Base-by-base conservation (phyloP, 768 basidiomycete species). In the Boletus rex-veris region DNA sequence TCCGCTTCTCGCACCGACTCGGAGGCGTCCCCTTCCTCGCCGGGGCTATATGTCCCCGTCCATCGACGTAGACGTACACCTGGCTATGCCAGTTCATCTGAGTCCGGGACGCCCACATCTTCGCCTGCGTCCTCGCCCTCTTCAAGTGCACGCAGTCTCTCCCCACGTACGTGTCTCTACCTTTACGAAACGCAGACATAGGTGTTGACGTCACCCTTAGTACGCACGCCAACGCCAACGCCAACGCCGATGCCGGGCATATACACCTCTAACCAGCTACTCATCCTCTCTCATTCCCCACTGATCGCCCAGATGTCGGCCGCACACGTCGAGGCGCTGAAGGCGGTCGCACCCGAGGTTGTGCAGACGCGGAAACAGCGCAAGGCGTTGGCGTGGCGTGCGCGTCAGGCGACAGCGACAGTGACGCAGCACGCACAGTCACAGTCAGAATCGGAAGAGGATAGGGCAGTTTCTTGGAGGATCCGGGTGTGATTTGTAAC, bases 41-140 rank as follows among this genome's bases (percentile, higher is more conserved):
- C 58, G 33, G 31, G 16, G 8, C 63, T 73, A 30, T 79, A 79
- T 50, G 48, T 78, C 36, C 77, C 78, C 24, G 53, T 78, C 0
- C 76, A 79, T 14, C 33, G 33, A 11, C 33, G 33, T 47, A 73
- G 67, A 56, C 73, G 77, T 31, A 45, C 50, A 1, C 60, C 14
- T 14, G 33, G 33, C 7, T 28, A 28, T 28, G 28, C 31, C 43
- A 49, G 59, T 18, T 54, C 18, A 28, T 33, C 28, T 54, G 52
- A 18, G 12, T 61, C 64, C 21, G 42, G 56, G 8, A 15, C 46
- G 3, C 8, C 39, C 19, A 12, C 31, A 33, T 35, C 33, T 28
- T 28, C 28, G 8, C 28, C 28, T 28, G 21, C 53, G 7, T 49
- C 61, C 2, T 62, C 64, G 4, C 58, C 61, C 24, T 24, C 61